A percentile compares a stretch with the other conserved stretches of the same genome.
phyloP scores from a whole-genome alignment of 176 grass and related monocot genomes.

The Thinopyrum elongatum region DNA sequence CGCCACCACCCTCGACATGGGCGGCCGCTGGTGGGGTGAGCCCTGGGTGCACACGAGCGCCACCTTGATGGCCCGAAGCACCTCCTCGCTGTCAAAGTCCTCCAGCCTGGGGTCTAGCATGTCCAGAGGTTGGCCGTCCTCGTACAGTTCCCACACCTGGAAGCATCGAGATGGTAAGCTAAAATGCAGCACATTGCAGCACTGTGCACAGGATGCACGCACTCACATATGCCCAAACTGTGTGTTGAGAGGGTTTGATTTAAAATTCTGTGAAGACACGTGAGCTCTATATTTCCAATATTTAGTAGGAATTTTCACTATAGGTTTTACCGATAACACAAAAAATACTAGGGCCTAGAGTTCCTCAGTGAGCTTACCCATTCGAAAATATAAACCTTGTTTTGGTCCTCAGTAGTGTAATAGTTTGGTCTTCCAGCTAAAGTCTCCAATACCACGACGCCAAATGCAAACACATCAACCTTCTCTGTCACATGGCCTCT shows the following conservation, averaged over 20 bases:
- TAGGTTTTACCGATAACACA: neutral
- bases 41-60: constrained; percentile 75
- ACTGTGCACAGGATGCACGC: neutral
- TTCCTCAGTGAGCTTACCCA: neutral
- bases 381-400: constrained; percentile 14
- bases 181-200: no score
- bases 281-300: neutral
- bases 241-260: neutral
- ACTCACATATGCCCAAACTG: neutral
- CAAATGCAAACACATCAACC: constrained; percentile 73
- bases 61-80: constrained; percentile 50
- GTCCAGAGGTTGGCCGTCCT: constrained; percentile 44
- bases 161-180: no score
- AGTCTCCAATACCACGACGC: constrained; percentile 44
- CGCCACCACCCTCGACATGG: constrained; percentile 73
- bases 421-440: constrained; percentile 12
- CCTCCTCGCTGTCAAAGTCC: constrained; percentile 40
- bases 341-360: neutral
- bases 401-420: neutral
- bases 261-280: neutral
- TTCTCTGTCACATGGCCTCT: constrained; percentile 87
- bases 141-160: constrained; percentile 61
- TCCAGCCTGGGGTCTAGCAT: constrained; percentile 48
- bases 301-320: neutral
- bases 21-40: constrained; percentile 53